These are phyloP conservation scores for Claviceps sp. DNA, from an alignment of 2,329 filamentous ascomycete species.

Conservation along the genomic window DNA sequence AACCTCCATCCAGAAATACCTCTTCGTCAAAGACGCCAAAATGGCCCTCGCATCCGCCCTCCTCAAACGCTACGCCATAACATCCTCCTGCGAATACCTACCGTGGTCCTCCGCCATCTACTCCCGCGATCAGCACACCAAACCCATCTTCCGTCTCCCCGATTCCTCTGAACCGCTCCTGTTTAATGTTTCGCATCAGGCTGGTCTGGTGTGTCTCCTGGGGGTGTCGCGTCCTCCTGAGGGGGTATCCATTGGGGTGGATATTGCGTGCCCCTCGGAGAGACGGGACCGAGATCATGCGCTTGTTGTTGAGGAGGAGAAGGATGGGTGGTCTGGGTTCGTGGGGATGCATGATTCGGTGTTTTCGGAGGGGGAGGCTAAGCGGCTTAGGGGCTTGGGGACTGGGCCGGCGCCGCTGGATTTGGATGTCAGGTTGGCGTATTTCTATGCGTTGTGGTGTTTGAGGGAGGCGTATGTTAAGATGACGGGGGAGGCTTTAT, in stretches of 20 bases:
- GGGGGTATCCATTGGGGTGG: slow-evolving; percentile 46
- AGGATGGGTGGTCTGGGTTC: slow-evolving; percentile 53
- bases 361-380: slow-evolving; percentile 48
- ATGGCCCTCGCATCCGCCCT: slow-evolving; percentile 61
- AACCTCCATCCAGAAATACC: slow-evolving; percentile 43
- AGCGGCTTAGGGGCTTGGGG: slow-evolving; percentile 40
- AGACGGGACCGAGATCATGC: slow-evolving; percentile 46
- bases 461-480: slow-evolving; percentile 73
- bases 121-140: slow-evolving; percentile 39
- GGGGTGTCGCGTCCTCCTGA: slow-evolving; percentile 29
- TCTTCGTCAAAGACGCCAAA: slow-evolving; percentile 58
- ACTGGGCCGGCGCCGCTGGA: background rate
- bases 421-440: slow-evolving; percentile 38
- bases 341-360: slow-evolving; percentile 62
- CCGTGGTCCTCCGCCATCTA: slow-evolving; percentile 44
- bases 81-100: slow-evolving; percentile 39
- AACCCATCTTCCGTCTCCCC: slow-evolving; percentile 38
- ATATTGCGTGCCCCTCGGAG: slow-evolving; percentile 65
- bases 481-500: slow-evolving; percentile 64
- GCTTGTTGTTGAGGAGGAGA: slow-evolving; percentile 41
- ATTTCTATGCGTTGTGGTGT: slow-evolving; percentile 69
- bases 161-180: slow-evolving; percentile 34
- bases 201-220: slow-evolving; percentile 56
- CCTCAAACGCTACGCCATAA: slow-evolving; percentile 58
- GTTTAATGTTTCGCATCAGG: slow-evolving; percentile 73